Conservation (phyloP, 139 green algal species). For the Closterium sp. region DNA sequence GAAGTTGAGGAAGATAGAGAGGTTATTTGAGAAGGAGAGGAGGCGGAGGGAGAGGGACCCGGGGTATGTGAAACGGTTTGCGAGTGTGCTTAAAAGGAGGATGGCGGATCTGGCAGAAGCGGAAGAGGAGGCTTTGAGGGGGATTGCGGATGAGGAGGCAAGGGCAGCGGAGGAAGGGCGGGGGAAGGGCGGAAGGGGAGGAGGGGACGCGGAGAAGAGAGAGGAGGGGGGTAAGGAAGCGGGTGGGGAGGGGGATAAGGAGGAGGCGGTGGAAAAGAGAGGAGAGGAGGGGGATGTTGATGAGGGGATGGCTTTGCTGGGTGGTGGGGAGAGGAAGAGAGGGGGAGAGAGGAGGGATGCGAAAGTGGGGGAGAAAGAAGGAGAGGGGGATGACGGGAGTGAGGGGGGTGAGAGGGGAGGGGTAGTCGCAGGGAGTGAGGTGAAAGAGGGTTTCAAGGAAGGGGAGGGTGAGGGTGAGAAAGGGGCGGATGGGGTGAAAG, state of each 20-base stretch:
- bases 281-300: not conserved
- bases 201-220: not conserved
- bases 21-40: constrained; percentile 10
- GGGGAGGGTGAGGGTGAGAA: not conserved
- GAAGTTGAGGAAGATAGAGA: constrained; percentile 1
- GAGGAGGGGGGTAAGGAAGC: not conserved
- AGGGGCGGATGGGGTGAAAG: not conserved
- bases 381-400: not conserved
- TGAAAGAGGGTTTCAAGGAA: not conserved
- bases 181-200: not conserved
- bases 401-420: not conserved
- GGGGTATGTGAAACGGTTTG: not conserved
- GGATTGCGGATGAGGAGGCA: not conserved
- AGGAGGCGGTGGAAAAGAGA: not conserved
- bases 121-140: not conserved
- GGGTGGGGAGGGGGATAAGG: not conserved
- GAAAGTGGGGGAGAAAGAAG: not conserved
- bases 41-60: not conserved
- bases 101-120: not conserved
- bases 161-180: not conserved
- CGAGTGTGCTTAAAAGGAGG: not conserved
- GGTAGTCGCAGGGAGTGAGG: not conserved
- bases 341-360: not conserved
- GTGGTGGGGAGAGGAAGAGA: not conserved
- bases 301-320: not conserved